phyloP scores from a whole-genome alignment of 306 rosid genomes.

The Fagus sylvatica region DNA sequence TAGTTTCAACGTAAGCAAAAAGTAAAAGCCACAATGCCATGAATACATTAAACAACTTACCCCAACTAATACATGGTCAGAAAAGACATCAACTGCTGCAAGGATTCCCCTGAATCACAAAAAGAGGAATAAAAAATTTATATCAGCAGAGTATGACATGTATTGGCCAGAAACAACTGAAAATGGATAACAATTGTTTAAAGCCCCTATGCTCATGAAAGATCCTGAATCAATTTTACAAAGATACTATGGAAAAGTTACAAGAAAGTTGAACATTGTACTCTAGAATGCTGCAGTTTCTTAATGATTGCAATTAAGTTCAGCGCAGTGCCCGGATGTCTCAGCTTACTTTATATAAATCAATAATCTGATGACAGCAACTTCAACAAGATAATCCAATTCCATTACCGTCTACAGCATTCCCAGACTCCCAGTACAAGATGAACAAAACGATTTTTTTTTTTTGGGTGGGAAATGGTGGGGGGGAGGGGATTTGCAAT shows the following conservation, averaged over 20 bases:
- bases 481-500: background rate
- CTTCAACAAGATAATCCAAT: slow-evolving; percentile 1
- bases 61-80: slow-evolving; percentile 81
- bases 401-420: background rate
- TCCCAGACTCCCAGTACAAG: no score
- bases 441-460: no score
- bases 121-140: background rate
- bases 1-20: background rate
- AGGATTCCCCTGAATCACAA: slow-evolving; percentile 81
- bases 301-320: background rate
- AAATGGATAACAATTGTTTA: background rate
- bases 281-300: background rate
- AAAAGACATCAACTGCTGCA: slow-evolving; percentile 86
- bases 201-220: background rate
- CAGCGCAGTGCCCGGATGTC: background rate
- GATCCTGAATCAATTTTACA: background rate
- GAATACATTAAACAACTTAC: slow-evolving; percentile 54
- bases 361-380: background rate
- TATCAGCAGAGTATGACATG: background rate
- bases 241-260: background rate
- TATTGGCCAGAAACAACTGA: background rate
- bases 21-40: slow-evolving; percentile 12
- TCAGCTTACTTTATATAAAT: background rate
- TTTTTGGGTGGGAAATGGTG: background rate
- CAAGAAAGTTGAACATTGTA: background rate